phyloP scores from a whole-genome alignment of 106 monocot species.

The Triglochin maritima region DNA sequence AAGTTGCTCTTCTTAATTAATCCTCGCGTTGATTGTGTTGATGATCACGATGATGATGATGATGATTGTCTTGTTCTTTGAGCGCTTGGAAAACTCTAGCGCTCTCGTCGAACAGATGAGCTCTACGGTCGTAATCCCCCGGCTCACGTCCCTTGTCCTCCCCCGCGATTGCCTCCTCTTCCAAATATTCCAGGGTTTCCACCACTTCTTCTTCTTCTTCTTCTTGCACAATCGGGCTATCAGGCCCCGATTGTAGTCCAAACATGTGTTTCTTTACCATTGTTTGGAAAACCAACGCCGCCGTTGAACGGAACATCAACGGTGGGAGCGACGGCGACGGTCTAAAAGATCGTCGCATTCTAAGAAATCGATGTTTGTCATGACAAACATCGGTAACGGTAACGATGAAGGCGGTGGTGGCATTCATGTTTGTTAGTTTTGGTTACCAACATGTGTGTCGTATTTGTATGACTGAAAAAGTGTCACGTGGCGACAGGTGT shows the following conservation, averaged over 20 bases:
- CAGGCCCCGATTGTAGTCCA: background rate
- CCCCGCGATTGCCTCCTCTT: background rate
- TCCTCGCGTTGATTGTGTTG: too few relatives aligned
- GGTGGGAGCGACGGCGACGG: background rate
- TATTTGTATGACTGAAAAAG: too few relatives aligned
- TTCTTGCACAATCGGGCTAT: background rate
- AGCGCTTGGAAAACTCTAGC: background rate
- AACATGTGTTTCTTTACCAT: background rate
- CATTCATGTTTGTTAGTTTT: too few relatives aligned
- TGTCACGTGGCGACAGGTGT: too few relatives aligned
- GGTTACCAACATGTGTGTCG: too few relatives aligned
- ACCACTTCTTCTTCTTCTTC: background rate
- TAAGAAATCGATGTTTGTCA: background rate
- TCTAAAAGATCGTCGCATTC: background rate
- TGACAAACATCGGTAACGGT: background rate
- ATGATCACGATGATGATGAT: too few relatives aligned
- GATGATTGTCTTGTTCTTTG: background rate
- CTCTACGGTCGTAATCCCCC: background rate
- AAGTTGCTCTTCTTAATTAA: too few relatives aligned
- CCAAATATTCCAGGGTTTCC: background rate
- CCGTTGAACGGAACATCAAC: background rate
- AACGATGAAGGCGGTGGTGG: too few relatives aligned
- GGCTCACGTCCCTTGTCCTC: background rate
- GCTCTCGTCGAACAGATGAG: background rate
- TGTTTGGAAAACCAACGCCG: background rate